Percentiles rank a stretch among this genome's conserved stretches.
phyloP scores from a whole-genome alignment of 1,284 basidiomycete species.

The Pisolithus thermaeus region DNA sequence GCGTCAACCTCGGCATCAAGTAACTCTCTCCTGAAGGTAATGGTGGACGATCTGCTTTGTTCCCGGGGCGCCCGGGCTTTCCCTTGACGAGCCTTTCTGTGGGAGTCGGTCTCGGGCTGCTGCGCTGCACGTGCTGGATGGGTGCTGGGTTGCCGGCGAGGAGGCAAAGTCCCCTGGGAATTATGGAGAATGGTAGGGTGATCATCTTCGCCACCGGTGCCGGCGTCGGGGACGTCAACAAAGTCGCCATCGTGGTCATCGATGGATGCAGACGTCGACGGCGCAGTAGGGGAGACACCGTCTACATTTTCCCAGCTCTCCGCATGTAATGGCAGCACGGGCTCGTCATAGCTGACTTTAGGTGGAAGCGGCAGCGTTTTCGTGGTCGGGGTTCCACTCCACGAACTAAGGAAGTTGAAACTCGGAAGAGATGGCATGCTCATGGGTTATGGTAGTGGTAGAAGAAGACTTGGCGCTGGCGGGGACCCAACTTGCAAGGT shows the following conservation, averaged over 20 bases:
- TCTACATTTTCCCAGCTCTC: not conserved
- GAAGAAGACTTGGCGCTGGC: not conserved
- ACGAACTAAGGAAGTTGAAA: not conserved
- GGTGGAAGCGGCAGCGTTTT: not conserved
- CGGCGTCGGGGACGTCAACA: slow-evolving; percentile 17
- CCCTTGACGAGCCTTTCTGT: slow-evolving; percentile 16
- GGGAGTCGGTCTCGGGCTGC: slow-evolving; percentile 13
- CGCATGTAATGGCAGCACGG: not conserved
- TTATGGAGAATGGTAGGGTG: not conserved
- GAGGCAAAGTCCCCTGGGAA: slow-evolving; percentile 7
- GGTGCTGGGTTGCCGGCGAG: slow-evolving; percentile 9
- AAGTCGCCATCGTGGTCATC: slow-evolving; percentile 2
- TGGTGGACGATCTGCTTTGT: not conserved
- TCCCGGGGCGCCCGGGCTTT: slow-evolving; percentile 16
- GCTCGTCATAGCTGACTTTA: not conserved
- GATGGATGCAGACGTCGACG: not conserved
- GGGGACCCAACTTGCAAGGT: not conserved
- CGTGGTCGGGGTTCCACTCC: not conserved
- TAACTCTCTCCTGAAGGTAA: not conserved
- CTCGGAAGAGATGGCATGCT: not conserved
- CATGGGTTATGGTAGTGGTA: not conserved
- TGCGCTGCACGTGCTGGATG: slow-evolving; percentile 6
- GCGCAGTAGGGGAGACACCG: not conserved
- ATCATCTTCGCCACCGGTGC: slow-evolving; percentile 5
- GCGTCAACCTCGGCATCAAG: slow-evolving; percentile 13